These are phyloP conservation scores for Cladobotryum protrusum DNA, from an alignment of 2,329 filamentous ascomycete species.

Conservation along the genomic window DNA sequence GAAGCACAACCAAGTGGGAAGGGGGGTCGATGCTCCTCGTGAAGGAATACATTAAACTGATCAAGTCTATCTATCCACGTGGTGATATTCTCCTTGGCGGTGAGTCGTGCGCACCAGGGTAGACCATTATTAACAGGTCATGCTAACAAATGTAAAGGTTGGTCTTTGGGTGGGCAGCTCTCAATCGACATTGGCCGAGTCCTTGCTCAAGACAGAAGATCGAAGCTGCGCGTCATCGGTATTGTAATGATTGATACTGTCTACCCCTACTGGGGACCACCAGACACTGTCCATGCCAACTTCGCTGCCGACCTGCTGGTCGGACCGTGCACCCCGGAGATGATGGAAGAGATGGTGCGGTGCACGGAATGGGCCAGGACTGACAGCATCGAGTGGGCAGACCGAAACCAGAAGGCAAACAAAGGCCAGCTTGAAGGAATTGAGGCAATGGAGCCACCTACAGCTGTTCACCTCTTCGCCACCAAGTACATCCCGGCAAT, in stretches of 20 bases:
- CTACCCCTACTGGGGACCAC: slow-evolving; percentile 2
- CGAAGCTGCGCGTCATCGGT: not conserved
- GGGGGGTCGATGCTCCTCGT: not conserved
- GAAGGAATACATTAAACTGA: not conserved
- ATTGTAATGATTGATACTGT: slow-evolving; percentile 2
- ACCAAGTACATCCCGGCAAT: not conserved
- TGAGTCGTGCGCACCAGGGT: not conserved
- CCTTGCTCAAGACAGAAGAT: not conserved
- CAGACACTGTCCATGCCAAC: not conserved
- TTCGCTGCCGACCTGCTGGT: not conserved
- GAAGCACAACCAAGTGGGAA: not conserved
- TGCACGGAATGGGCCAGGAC: not conserved
- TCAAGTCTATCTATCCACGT: not conserved
- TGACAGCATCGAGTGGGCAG: not conserved
- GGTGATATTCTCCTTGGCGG: slow-evolving; percentile 1
- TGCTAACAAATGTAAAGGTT: not conserved
- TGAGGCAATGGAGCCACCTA: not conserved
- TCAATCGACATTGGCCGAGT: not conserved
- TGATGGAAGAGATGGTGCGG: not conserved
- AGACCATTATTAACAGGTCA: not conserved
- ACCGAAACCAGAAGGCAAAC: not conserved
- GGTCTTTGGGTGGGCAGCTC: slow-evolving; percentile 1
- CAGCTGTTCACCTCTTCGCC: not conserved
- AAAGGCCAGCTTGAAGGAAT: not conserved
- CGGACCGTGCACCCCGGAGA: not conserved